Percentiles rank a stretch among this genome's conserved stretches.
phyloP scores from a whole-genome alignment of 495 filamentous ascomycete species.

The Penicillium psychrofluorescens region DNA sequence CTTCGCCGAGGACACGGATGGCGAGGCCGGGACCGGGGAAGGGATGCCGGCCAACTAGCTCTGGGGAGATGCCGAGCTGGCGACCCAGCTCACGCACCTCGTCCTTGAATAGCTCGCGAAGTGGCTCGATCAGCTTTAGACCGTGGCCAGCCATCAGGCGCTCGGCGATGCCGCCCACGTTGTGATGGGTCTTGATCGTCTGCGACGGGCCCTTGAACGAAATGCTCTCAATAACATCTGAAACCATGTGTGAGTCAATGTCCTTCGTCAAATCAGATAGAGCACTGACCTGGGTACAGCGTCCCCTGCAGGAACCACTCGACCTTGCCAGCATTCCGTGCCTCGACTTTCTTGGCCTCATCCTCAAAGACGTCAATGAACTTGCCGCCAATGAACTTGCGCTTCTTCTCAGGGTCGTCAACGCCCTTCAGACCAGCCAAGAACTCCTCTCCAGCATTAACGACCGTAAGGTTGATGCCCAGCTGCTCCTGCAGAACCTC shows the following conservation, averaged over 20 bases:
- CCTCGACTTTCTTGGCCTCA: slow-evolving; percentile 70
- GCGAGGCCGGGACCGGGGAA: slow-evolving; percentile 80
- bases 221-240: not conserved
- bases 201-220: slow-evolving; percentile 7
- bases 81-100: slow-evolving; percentile 36
- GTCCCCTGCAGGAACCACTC: slow-evolving; percentile 85
- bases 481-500: slow-evolving; percentile 67
- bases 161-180: slow-evolving; percentile 17
- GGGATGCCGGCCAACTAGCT: slow-evolving; percentile 70
- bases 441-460: slow-evolving; percentile 74
- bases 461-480: slow-evolving; percentile 84
- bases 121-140: slow-evolving; percentile 63
- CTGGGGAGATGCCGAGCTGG: not conserved
- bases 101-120: slow-evolving; percentile 77
- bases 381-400: slow-evolving; percentile 81
- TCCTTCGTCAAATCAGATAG: not conserved
- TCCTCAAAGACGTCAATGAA: slow-evolving; percentile 88
- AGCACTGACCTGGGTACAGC: slow-evolving; percentile 50
- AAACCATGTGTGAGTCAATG: no score
- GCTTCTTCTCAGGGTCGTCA: slow-evolving; percentile 79
- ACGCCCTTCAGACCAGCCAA: slow-evolving; percentile 67
- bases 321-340: slow-evolving; percentile 58
- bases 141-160: slow-evolving; percentile 20
- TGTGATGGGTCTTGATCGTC: slow-evolving; percentile 25
- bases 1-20: slow-evolving; percentile 84